phyloP scores from a whole-genome alignment of 768 basidiomycete species.

The Lentinula sp. region DNA sequence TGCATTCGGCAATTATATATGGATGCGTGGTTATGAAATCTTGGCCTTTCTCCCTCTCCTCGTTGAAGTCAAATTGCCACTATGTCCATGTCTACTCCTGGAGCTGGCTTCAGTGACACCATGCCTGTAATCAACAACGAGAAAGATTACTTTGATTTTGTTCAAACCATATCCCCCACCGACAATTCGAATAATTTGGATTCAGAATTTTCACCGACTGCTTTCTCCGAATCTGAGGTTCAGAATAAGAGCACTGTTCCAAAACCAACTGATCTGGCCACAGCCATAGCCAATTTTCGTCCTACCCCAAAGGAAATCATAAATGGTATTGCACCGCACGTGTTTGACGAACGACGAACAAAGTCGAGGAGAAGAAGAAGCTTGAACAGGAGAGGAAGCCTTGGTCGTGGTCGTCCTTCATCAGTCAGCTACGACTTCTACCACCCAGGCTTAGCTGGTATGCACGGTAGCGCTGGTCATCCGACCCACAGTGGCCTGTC shows the following conservation, averaged over 20 bases:
- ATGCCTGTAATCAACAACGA: background rate
- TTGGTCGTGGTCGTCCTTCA: background rate
- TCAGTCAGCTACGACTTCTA: background rate
- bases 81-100: background rate
- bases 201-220: background rate
- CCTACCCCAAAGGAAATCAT: slow-evolving; percentile 36
- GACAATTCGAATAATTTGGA: background rate
- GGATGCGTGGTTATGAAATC: background rate
- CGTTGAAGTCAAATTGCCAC: background rate
- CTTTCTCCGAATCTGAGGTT: background rate
- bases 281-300: slow-evolving; percentile 33
- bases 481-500: background rate
- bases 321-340: slow-evolving; percentile 39
- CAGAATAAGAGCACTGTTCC: background rate
- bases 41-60: background rate
- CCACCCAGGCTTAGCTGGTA: background rate
- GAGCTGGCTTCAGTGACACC: background rate
- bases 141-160: background rate
- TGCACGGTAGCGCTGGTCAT: background rate
- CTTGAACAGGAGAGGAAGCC: background rate
- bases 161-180: background rate
- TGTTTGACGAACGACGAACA: slow-evolving; percentile 32
- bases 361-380: slow-evolving; percentile 7
- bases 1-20: background rate
- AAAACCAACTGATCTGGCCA: slow-evolving; percentile 8